These are phyloP conservation scores for Teratosphaeria pseudoeucalypti DNA, from an alignment of 2,329 filamentous ascomycete genomes.

Conservation along the genomic window DNA sequence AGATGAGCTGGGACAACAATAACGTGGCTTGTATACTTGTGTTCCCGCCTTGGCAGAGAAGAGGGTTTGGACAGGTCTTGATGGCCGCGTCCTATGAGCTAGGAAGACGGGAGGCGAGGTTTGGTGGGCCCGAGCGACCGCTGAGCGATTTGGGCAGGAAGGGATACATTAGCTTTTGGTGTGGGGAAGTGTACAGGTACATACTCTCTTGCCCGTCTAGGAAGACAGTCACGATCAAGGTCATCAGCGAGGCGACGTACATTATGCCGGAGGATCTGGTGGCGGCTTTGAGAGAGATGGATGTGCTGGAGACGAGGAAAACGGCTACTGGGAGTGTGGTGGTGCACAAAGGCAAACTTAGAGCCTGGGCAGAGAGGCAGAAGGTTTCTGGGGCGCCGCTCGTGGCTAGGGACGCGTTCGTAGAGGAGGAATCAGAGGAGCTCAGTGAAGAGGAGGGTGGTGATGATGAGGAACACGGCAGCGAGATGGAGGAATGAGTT, in stretches of 20 bases:
- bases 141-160: slow-evolving; percentile 74
- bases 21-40: slow-evolving; percentile 93
- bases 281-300: slow-evolving; percentile 68
- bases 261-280: slow-evolving; percentile 80
- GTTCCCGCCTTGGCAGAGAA: slow-evolving; percentile 90
- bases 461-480: slow-evolving; percentile 1
- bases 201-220: slow-evolving; percentile 37
- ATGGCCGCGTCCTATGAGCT: slow-evolving; percentile 94
- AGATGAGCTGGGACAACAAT: slow-evolving; percentile 97
- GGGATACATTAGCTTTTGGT: slow-evolving; percentile 81
- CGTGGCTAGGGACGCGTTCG: slow-evolving; percentile 66
- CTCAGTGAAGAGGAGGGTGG: slow-evolving; percentile 14
- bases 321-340: slow-evolving; percentile 40
- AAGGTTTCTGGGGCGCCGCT: slow-evolving; percentile 53
- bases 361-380: slow-evolving; percentile 56
- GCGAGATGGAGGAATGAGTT: not conserved
- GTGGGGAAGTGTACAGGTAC: slow-evolving; percentile 66
- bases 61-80: slow-evolving; percentile 74
- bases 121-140: slow-evolving; percentile 90
- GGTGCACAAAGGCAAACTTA: slow-evolving; percentile 49
- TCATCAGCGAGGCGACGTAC: slow-evolving; percentile 68
- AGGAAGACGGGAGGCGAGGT: slow-evolving; percentile 66
- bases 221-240: slow-evolving; percentile 52
- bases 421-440: slow-evolving; percentile 50
- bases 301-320: slow-evolving; percentile 50